phyloP scores from a whole-genome alignment of 2,329 filamentous ascomycete genomes.

The Spiromastix sp. region DNA sequence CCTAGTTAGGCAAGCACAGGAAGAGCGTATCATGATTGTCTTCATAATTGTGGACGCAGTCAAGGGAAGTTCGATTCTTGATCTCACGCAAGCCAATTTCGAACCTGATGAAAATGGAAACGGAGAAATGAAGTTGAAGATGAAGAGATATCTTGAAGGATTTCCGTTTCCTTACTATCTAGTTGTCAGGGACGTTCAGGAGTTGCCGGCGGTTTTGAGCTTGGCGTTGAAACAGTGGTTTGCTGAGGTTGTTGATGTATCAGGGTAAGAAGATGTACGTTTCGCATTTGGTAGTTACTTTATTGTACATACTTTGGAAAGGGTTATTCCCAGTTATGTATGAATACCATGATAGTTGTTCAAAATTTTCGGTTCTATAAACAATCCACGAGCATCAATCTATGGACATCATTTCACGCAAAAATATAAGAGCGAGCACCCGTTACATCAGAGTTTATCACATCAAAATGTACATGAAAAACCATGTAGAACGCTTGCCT shows the following conservation, averaged over 20 bases:
- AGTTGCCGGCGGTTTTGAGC: conserved; percentile 79
- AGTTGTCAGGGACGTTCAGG: conserved; percentile 82
- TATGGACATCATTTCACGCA: no score
- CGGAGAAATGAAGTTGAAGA: conserved; percentile 58
- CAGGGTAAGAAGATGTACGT: conserved; percentile 18
- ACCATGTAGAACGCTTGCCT: no score
- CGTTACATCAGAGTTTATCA: no score
- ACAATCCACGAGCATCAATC: no score
- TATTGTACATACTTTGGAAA: no score
- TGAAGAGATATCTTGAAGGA: conserved; percentile 83
- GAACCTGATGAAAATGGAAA: conserved; percentile 51
- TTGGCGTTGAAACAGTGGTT: conserved; percentile 94
- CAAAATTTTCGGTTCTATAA: no score
- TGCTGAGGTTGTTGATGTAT: conserved; percentile 52
- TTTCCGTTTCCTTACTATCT: conserved; percentile 98
- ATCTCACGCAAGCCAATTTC: conserved; percentile 80
- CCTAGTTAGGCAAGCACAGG: conserved; percentile 75
- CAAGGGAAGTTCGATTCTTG: conserved; percentile 54
- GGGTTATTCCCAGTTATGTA: no score
- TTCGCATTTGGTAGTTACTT: no score
- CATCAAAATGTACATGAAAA: no score
- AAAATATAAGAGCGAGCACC: no score
- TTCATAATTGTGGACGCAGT: conserved; percentile 86
- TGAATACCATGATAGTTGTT: no score
- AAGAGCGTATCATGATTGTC: conserved; percentile 94